A percentile compares a stretch with the other conserved stretches of the same genome.
Conservation (phyloP, 441 rosid genomes). For the Eugenia klotzschiana region DNA sequence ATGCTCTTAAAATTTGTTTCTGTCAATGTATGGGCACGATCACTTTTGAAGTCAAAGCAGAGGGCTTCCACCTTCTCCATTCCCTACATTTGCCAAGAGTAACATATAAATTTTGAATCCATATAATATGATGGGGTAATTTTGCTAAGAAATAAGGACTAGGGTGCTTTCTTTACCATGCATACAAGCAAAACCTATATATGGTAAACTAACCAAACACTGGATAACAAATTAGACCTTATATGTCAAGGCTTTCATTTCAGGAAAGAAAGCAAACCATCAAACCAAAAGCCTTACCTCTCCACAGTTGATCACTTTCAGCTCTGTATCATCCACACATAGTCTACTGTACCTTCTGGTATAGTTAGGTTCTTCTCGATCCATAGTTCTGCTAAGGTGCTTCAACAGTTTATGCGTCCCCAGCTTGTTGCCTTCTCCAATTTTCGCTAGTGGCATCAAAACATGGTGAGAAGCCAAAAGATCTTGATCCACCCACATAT, state of each 20-base stretch:
- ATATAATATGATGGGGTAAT: background rate
- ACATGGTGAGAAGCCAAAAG: background rate
- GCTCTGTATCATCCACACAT: fast-evolving
- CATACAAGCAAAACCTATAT: background rate
- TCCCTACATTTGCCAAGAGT: background rate
- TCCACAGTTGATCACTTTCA: background rate
- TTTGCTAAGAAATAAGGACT: background rate
- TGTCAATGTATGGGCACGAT: fast-evolving
- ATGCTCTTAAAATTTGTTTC: background rate
- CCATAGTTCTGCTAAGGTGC: fast-evolving
- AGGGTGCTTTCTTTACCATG: background rate
- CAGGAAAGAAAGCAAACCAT: fast-evolving
- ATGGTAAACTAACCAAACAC: background rate
- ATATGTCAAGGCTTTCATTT: background rate
- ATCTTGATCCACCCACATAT: background rate
- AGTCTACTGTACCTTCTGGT: fast-evolving
- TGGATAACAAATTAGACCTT: background rate
- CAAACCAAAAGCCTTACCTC: background rate
- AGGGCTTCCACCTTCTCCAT: background rate
- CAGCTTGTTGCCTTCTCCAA: background rate
- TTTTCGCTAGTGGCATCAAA: background rate
- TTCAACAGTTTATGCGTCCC: background rate
- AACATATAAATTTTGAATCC: background rate
- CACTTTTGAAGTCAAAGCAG: background rate
- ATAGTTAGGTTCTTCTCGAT: background rate